Conservation (phyloP, 148 eudicot species). For the Spergularia bocconei region DNA sequence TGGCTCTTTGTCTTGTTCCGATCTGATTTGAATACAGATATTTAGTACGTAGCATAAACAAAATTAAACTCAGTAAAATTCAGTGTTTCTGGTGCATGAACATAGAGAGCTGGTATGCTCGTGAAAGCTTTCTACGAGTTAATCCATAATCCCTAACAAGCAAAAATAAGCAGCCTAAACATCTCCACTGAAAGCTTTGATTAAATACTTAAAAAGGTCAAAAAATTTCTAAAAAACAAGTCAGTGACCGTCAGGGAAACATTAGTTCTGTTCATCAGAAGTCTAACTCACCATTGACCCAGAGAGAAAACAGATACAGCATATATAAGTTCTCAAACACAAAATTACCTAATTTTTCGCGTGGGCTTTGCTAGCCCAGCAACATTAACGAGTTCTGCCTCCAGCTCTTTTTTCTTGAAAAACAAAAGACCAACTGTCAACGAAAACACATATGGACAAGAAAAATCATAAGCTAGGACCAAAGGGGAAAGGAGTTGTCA, state of each 20-base stretch:
- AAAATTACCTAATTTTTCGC: constrained; percentile 80
- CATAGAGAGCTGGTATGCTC: too few relatives aligned
- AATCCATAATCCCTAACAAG: too few relatives aligned
- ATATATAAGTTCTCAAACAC: not conserved
- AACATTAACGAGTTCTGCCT: constrained; percentile 95
- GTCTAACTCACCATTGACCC: not conserved
- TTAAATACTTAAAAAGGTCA: too few relatives aligned
- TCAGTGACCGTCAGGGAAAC: too few relatives aligned
- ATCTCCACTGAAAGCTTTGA: too few relatives aligned
- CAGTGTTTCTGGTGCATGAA: not conserved
- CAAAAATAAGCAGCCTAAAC: too few relatives aligned
- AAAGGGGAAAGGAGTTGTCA: not conserved
- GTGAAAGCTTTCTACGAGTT: too few relatives aligned
- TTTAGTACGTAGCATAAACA: not conserved
- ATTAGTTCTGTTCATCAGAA: too few relatives aligned
- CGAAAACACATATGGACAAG: not conserved
- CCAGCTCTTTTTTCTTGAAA: constrained; percentile 95
- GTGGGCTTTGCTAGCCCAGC: constrained; percentile 76
- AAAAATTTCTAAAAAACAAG: too few relatives aligned
- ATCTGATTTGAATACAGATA: constrained; percentile 38
- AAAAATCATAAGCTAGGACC: not conserved
- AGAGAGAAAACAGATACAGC: not conserved
- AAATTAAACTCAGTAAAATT: not conserved
- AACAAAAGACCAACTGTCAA: constrained; percentile 5
- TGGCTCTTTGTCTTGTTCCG: constrained; percentile 98